phyloP scores from a whole-genome alignment of 2,329 filamentous ascomycete species.

The Lanzia echinophila region DNA sequence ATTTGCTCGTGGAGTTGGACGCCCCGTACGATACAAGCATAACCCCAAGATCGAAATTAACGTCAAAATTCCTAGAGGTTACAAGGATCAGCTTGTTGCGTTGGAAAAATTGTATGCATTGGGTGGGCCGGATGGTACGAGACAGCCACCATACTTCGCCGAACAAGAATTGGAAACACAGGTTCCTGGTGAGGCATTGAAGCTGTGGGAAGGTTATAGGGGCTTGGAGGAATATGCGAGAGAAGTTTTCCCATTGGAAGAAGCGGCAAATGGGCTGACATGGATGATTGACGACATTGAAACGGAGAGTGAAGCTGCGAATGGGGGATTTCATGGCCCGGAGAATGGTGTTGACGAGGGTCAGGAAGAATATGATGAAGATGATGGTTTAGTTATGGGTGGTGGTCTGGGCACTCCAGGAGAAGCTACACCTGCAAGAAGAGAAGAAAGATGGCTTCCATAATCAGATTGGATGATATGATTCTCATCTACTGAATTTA shows the following conservation, averaged over 20 bases:
- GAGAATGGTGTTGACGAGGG: constrained; percentile 20
- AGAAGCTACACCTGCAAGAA: constrained; percentile 25
- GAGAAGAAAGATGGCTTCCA: constrained; percentile 29
- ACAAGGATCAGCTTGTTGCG: constrained; percentile 76
- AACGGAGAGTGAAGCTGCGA: constrained; percentile 24
- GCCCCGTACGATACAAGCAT: constrained; percentile 68
- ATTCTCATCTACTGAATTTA: background rate
- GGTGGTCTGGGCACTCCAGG: constrained; percentile 15
- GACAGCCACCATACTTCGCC: constrained; percentile 59
- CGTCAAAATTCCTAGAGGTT: constrained; percentile 80
- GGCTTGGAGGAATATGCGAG: constrained; percentile 90
- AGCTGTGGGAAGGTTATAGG: constrained; percentile 86
- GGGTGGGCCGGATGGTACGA: constrained; percentile 40
- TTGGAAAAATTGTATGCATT: constrained; percentile 51
- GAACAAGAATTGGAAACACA: constrained; percentile 49
- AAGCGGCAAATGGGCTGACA: constrained; percentile 84
- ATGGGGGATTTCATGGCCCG: constrained; percentile 30
- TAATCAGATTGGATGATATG: constrained; percentile 11
- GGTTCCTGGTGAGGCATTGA: constrained; percentile 68
- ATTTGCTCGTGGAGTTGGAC: constrained; percentile 71
- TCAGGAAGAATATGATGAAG: constrained; percentile 42
- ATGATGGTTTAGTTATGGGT: constrained; percentile 33
- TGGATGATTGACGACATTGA: constrained; percentile 69
- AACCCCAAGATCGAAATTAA: constrained; percentile 72
- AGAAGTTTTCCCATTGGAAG: constrained; percentile 90